phyloP scores from a whole-genome alignment of 805 yeast genomes.

The Candida oleophila region DNA sequence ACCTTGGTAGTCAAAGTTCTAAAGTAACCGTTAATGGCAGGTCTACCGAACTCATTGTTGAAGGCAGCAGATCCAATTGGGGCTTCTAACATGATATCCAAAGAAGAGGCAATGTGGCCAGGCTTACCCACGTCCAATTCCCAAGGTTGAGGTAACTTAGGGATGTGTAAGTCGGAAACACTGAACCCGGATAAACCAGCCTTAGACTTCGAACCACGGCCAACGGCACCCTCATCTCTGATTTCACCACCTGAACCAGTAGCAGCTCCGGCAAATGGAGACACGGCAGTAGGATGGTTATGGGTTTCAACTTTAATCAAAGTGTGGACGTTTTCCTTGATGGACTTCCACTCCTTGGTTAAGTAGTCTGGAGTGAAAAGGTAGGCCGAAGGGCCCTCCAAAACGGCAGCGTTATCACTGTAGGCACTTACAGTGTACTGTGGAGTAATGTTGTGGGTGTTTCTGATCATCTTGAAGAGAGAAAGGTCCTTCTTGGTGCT shows the following conservation, averaged over 20 bases:
- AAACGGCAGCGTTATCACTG: conserved; percentile 96
- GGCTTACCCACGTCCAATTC: conserved; percentile 90
- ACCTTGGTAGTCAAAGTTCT: conserved; percentile 89
- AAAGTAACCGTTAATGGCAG: conserved; percentile 94
- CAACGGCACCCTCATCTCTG: conserved; percentile 99
- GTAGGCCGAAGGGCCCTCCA: conserved; percentile 78
- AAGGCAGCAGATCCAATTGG: conserved; percentile 98
- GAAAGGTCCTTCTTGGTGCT: conserved; percentile 70
- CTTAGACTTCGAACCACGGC: conserved; percentile 95
- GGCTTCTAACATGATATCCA: conserved; percentile 95
- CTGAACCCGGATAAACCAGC: conserved; percentile 95
- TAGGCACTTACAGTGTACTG: conserved; percentile 89
- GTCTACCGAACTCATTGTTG: conserved; percentile 98
- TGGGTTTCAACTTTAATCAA: conserved; percentile 97
- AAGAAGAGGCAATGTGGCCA: conserved; percentile 83
- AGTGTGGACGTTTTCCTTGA: conserved; percentile 79
- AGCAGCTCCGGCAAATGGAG: conserved; percentile 99
- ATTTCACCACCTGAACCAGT: conserved; percentile 99
- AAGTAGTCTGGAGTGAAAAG: conserved; percentile 75
- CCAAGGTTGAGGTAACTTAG: conserved; percentile 90
- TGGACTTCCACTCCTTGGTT: conserved; percentile 71
- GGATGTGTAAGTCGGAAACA: conserved; percentile 87
- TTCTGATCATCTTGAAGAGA: conserved; percentile 91
- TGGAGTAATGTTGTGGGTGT: conserved; percentile 80
- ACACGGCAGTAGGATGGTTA: conserved; percentile 98